Evolutionary conservation across 371 early-diverging fungal species (phyloP).

Genomic region (Syncephalastrum racemosum): DNA sequence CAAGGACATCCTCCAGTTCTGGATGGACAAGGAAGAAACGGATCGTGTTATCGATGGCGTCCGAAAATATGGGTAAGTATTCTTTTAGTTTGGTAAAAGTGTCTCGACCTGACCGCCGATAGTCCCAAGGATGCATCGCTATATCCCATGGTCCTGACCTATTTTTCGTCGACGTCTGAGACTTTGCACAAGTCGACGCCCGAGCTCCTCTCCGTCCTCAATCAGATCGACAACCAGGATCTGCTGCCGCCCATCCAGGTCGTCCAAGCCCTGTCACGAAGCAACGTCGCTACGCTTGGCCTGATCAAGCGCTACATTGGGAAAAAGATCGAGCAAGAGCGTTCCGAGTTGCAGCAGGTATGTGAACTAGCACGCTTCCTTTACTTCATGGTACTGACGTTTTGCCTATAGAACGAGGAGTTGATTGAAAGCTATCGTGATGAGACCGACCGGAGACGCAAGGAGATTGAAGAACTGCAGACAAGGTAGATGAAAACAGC

Average conservation of each 20-base stretch:
- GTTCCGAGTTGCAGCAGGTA: conserved; percentile 65
- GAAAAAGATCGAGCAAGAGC: conserved; percentile 72
- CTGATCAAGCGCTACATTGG: conserved; percentile 82
- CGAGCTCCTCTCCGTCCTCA: conserved; percentile 71
- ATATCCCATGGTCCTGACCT: conserved; percentile 81
- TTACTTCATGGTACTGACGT: neutral
- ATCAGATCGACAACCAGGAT: conserved; percentile 81
- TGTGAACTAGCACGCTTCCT: neutral
- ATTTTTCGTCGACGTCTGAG: conserved; percentile 74
- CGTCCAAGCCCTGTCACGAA: conserved; percentile 79
- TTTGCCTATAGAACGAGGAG: conserved; percentile 45
- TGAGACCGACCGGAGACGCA: conserved; percentile 75
- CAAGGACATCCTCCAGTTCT: conserved; percentile 75
- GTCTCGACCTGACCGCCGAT: neutral
- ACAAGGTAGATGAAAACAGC: conserved; percentile 44
- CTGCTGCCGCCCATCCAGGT: conserved; percentile 88
- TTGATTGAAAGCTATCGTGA: conserved; percentile 74
- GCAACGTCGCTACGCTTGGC: conserved; percentile 83
- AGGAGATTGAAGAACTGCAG: conserved; percentile 80
- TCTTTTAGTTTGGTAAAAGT: neutral
- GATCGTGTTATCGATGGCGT: conserved; percentile 74
- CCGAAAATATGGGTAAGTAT: conserved; percentile 74
- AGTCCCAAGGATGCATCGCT: conserved; percentile 74
- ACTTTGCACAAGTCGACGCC: conserved; percentile 52
- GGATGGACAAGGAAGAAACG: conserved; percentile 80